phyloP scores from a whole-genome alignment of 2,329 filamentous ascomycete genomes.

The Neonectria magnoliae region DNA sequence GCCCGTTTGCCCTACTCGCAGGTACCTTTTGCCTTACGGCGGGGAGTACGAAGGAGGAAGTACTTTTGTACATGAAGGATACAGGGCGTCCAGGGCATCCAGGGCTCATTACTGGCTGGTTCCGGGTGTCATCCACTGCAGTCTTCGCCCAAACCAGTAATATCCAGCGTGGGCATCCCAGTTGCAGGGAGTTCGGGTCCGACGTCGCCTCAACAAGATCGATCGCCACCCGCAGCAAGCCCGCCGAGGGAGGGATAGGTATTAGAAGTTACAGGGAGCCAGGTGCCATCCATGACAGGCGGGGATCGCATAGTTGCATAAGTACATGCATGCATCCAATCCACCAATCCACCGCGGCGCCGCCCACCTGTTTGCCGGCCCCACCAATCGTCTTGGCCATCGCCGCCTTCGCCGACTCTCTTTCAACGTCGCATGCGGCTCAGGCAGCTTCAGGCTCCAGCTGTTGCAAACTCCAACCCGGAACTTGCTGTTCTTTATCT shows the following conservation, averaged over 20 bases:
- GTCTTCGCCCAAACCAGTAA: conserved; percentile 34
- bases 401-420: conserved; percentile 5
- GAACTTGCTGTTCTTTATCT: not conserved
- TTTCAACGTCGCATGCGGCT: conserved; percentile 18
- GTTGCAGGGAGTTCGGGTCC: not conserved
- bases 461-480: not conserved
- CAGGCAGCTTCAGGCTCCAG: conserved; percentile 3
- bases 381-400: conserved; percentile 19
- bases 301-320: conserved; percentile 40
- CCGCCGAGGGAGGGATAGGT: not conserved
- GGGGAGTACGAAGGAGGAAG: not conserved
- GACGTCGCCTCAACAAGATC: conserved; percentile 27
- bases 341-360: conserved; percentile 18
- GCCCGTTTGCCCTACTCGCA: conserved; percentile 11
- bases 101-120: not conserved
- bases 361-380: conserved; percentile 21
- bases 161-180: conserved; percentile 33
- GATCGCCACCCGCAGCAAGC: conserved; percentile 31
- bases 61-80: not conserved
- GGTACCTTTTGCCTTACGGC: not conserved
- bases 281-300: not conserved
- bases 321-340: conserved; percentile 15
- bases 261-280: not conserved
- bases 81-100: not conserved
- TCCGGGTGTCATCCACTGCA: conserved; percentile 10